Base-by-base conservation (phyloP, 2,329 filamentous ascomycete species). In the Beauveria caledonica region DNA sequence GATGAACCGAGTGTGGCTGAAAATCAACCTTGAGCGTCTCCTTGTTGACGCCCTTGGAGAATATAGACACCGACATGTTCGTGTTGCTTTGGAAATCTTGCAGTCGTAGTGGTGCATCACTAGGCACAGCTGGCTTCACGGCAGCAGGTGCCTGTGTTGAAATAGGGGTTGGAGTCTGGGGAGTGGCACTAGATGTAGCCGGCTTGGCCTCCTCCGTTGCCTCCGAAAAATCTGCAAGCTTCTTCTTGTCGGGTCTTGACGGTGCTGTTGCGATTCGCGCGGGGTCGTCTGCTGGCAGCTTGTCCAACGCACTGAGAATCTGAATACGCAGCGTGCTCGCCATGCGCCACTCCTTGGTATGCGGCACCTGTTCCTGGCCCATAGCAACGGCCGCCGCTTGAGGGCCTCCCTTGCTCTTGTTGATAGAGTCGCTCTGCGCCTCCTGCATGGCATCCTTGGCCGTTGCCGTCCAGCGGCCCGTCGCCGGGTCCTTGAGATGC, bases 401-500 rank as follows among this genome's bases (percentile, higher is more conserved):
- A 17, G 56, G 53, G 3, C 53, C 58, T 17, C 58, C 58, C 10
- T 58, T 62, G 0, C 19, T 62, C 27, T 68, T 64, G 58, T 73
- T 73, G 5, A 68, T 66, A 3, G 68, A 64, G 17, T 77, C 73
- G 5, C 67, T 68, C 13, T 64, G 64, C 1, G 70, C 67, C 53
- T 71, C 67, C 2, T 64, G 62, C 29, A 68, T 68, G 0, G 67
- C 71, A 1, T 70, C 68, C 40, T 68, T 63, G 21, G 66, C 55
- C 0, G 73, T 78, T 19, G 74, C 73, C 0, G 64, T 74, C 71
- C 83, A 85, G 62, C 76, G 74, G 2, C 82, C 82, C 1, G 76
- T 66, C 4, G 67, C 71, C 66, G 82, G 77, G 3, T 78, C 73
- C 5, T 58, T 58, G n/a, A 63, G 36, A 39, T 44, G 23, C 48